phyloP scores from a whole-genome alignment of 2,329 filamentous ascomycete genomes.

The Scedosporium aurantiacum region DNA sequence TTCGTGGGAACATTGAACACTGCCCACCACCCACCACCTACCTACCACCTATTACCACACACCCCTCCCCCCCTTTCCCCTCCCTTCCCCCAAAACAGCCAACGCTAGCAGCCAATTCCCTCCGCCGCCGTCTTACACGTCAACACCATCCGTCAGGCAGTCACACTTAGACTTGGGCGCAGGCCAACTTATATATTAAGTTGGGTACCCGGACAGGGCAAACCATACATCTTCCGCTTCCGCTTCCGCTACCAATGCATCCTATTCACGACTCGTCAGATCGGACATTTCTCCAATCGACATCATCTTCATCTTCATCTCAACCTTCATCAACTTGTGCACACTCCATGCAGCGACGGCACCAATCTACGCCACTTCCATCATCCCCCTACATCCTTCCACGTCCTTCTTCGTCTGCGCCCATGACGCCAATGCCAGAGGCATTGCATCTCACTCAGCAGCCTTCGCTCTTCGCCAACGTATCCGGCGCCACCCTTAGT shows the following conservation, averaged over 20 bases:
- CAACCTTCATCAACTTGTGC: background rate
- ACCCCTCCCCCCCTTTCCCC: no score
- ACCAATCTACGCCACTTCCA: background rate
- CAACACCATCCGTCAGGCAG: constrained; percentile 1
- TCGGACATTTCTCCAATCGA: background rate
- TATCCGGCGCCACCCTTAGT: constrained; percentile 17
- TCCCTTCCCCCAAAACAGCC: no score
- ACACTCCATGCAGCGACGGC: background rate
- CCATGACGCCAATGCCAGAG: constrained; percentile 2
- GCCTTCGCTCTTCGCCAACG: constrained; percentile 8
- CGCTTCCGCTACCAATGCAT: background rate
- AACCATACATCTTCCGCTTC: background rate
- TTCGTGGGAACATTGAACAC: background rate
- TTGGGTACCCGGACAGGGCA: background rate
- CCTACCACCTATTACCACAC: no score
- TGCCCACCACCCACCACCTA: background rate
- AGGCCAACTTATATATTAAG: background rate
- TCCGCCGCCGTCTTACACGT: constrained; percentile 1
- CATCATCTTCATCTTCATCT: background rate
- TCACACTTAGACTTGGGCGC: background rate
- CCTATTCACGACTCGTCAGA: background rate
- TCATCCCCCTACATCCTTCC: background rate
- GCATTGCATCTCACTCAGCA: constrained; percentile 6
- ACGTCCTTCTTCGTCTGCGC: constrained; percentile 4
- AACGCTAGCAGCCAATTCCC: background rate